A percentile compares a stretch with the other conserved stretches of the same genome.
These are phyloP conservation scores for Kodamaea leandrae DNA, from an alignment of 805 yeast species.

Conservation along the genomic window DNA sequence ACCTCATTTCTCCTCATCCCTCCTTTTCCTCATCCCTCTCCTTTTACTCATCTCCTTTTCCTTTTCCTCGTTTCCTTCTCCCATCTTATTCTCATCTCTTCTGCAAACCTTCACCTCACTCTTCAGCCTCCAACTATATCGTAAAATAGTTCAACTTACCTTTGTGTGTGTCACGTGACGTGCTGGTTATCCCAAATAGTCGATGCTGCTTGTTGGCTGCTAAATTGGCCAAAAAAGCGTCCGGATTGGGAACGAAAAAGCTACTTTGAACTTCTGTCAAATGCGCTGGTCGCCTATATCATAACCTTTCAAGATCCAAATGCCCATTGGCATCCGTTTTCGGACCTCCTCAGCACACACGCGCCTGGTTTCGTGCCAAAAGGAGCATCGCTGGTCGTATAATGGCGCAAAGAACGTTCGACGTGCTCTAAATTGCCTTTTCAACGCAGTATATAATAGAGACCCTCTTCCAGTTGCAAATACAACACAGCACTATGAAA, in stretches of 20 bases:
- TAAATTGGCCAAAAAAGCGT: neutral
- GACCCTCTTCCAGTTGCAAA: neutral
- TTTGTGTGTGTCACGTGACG: neutral
- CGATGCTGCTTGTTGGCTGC: slow-evolving; percentile 2
- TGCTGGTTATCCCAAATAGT: neutral
- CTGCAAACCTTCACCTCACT: neutral
- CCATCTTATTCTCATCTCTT: neutral
- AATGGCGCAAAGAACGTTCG: too few species aligned
- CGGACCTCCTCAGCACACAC: too few species aligned
- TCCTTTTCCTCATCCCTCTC: neutral
- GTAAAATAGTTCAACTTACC: too few species aligned
- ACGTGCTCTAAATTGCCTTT: too few species aligned
- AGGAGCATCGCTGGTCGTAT: too few species aligned
- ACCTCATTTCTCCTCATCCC: neutral
- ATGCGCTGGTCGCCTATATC: neutral
- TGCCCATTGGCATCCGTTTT: too few species aligned
- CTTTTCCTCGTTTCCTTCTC: neutral
- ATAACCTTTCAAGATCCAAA: too few species aligned
- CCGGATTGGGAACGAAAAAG: neutral
- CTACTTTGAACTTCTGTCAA: too few species aligned
- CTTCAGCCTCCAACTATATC: too few species aligned
- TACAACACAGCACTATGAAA: neutral
- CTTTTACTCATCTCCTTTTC: neutral
- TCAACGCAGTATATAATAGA: neutral
- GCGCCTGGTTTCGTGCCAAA: too few species aligned